Percentiles rank a stretch among this genome's conserved stretches.
These are phyloP conservation scores for Pythium volutum DNA, from an alignment of 352 stramenopile species.

Conservation along the genomic window DNA sequence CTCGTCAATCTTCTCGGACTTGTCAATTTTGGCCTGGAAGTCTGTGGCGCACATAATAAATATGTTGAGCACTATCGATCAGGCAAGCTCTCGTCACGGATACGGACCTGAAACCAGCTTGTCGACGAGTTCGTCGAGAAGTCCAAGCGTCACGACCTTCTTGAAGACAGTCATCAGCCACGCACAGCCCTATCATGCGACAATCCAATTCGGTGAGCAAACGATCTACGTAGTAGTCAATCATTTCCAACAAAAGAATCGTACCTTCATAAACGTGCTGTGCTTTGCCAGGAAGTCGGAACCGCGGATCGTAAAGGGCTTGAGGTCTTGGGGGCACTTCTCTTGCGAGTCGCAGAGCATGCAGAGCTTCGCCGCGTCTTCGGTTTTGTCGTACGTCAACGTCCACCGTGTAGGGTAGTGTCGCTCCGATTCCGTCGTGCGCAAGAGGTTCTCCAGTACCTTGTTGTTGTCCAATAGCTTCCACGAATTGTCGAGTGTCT, in stretches of 20 bases:
- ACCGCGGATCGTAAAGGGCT: constrained; percentile 5
- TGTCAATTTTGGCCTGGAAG: constrained; percentile 6
- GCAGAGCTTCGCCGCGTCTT: background rate
- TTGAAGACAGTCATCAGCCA: background rate
- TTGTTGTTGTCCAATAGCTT: constrained; percentile 1
- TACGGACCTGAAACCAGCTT: constrained; percentile 9
- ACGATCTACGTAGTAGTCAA: no score
- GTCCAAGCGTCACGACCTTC: background rate
- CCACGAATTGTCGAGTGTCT: background rate
- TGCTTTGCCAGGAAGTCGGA: constrained; percentile 8
- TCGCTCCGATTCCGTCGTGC: constrained; percentile 1
- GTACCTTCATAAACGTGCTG: constrained; percentile 1
- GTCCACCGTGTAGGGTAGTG: constrained; percentile 7
- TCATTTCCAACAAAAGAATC: constrained; percentile 5
- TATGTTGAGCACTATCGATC: constrained; percentile 12
- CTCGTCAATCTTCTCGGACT: constrained; percentile 5
- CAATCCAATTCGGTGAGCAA: constrained; percentile 10
- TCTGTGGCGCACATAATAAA: constrained; percentile 1
- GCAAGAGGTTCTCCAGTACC: constrained; percentile 6
- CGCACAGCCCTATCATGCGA: constrained; percentile 7
- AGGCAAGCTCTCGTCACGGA: background rate
- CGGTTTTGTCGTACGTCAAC: constrained; percentile 8
- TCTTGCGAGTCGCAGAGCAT: constrained; percentile 9
- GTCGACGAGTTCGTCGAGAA: background rate
- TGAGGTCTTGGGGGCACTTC: background rate